phyloP scores from a whole-genome alignment of 768 basidiomycete genomes.

The Boletus reticuloceps region DNA sequence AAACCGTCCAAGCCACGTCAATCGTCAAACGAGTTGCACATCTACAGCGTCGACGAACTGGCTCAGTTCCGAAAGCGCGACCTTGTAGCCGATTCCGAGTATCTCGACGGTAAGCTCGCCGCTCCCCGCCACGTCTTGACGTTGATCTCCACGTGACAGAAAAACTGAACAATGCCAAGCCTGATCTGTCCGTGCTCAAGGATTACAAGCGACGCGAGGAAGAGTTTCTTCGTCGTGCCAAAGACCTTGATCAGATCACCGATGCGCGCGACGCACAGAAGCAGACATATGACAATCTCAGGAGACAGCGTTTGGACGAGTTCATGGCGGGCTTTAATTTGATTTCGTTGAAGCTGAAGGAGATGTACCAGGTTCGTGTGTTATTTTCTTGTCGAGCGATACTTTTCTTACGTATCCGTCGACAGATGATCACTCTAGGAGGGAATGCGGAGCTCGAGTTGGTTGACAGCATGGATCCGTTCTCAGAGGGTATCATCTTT shows the following conservation, averaged over 20 bases:
- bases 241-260: constrained; percentile 82
- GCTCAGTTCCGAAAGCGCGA: constrained; percentile 67
- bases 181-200: constrained; percentile 81
- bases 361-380: constrained; percentile 92
- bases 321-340: constrained; percentile 94
- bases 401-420: neutral
- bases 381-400: neutral
- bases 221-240: constrained; percentile 86
- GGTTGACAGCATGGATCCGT: constrained; percentile 97
- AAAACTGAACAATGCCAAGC: constrained; percentile 77
- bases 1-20: constrained; percentile 34
- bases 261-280: constrained; percentile 77
- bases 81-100: constrained; percentile 71
- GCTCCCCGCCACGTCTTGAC: constrained; percentile 43
- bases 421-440: constrained; percentile 96
- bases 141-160: constrained; percentile 63
- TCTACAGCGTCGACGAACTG: constrained; percentile 72
- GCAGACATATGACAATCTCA: constrained; percentile 74
- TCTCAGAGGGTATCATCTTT: constrained; percentile 97
- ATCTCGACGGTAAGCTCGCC: constrained; percentile 69
- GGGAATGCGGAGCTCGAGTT: constrained; percentile 97
- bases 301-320: constrained; percentile 87
- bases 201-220: constrained; percentile 91
- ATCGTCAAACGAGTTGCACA: constrained; percentile 59
- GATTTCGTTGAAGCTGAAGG: constrained; percentile 95